Base-by-base conservation (phyloP, 2,329 filamentous ascomycete species). In the Fusarium solani-melongenae region DNA sequence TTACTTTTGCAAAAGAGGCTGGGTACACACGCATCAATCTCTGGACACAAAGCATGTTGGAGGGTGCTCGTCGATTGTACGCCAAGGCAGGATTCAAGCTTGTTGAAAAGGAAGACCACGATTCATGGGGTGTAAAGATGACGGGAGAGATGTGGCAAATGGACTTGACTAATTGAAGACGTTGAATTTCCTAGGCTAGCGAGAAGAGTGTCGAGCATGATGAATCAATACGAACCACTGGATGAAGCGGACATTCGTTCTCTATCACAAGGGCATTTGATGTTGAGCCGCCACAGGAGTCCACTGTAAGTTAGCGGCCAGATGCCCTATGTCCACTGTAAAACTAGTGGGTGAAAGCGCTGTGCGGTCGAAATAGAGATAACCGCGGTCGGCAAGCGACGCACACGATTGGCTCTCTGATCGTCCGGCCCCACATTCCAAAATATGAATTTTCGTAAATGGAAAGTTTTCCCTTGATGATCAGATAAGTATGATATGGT, bases 11-110 rank as follows among this genome's bases (percentile, higher is more conserved):
- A 5, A 56, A 76, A 78, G 34, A 74, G 12, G 53, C 27, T 9
- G 75, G 73, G 0, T 79, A 77, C 20, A 56, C 66, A 22, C 46
- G 61, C 1, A 39, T 79, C 1, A 33, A 46, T 12, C 67, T 79
- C 6, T 59, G 53, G 20, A 79, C 77, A 2, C 67, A 78, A 53
- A 72, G 63, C n/a, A 41, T 62, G 7, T 17, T 78, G 17, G 24
- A 10, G 20, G 46, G 55, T 1, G 78, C 76, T 3, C 67, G 76
- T n/a, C 57, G 62, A 9, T 29, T 78, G 3, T 78, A 79, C 49
- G 29, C 38, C 11, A 64, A 39, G 20, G 64, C 67, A 4, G 78
- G 78, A 7, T 79, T 79, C 34, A 24, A 53, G 11, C 27, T 73
- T 24, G 24, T 65, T 29, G 36, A 49, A 6, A 53, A 62, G 39